phyloP scores from a whole-genome alignment of 2,329 filamentous ascomycete genomes.

The Coniochaeta pulveracea region DNA sequence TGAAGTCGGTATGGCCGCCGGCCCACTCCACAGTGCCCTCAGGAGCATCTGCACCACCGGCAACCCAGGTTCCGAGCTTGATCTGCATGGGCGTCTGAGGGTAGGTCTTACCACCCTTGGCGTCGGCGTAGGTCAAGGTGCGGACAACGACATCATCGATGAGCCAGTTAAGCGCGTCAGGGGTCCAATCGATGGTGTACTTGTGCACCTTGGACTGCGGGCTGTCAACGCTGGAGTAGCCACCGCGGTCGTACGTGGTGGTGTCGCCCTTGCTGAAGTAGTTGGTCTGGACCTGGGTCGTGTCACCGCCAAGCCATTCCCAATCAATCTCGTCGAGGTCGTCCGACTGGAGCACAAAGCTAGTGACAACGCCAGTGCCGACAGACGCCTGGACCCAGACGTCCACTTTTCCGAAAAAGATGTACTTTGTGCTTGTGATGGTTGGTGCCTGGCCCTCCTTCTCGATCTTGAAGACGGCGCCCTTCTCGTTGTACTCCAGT shows the following conservation, averaged over 20 bases:
- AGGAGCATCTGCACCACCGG: constrained; percentile 33
- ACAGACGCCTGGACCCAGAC: constrained; percentile 67
- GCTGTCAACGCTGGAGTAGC: constrained; percentile 44
- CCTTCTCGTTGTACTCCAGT: constrained; percentile 33
- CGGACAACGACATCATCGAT: constrained; percentile 39
- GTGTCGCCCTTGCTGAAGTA: constrained; percentile 70
- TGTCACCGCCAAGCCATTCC: constrained; percentile 81
- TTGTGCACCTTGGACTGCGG: constrained; percentile 47
- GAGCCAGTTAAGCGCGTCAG: constrained; percentile 44
- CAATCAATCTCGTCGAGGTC: constrained; percentile 91
- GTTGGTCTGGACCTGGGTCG: constrained; percentile 71
- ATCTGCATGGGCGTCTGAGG: constrained; percentile 61
- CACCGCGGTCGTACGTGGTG: constrained; percentile 58
- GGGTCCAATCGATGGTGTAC: constrained; percentile 59
- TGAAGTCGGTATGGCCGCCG: constrained; percentile 45
- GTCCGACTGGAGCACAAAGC: constrained; percentile 80
- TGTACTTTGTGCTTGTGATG: constrained; percentile 72
- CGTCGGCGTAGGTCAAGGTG: constrained; percentile 31
- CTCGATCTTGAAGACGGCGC: constrained; percentile 55
- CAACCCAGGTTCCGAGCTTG: constrained; percentile 49
- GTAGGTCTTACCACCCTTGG: constrained; percentile 43
- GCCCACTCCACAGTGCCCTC: constrained; percentile 56
- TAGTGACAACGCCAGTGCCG: constrained; percentile 81
- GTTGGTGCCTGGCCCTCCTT: constrained; percentile 56
- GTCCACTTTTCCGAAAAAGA: constrained; percentile 91